Conservation (phyloP, 495 filamentous ascomycete genomes). For the Trichoderma erinaceum region DNA sequence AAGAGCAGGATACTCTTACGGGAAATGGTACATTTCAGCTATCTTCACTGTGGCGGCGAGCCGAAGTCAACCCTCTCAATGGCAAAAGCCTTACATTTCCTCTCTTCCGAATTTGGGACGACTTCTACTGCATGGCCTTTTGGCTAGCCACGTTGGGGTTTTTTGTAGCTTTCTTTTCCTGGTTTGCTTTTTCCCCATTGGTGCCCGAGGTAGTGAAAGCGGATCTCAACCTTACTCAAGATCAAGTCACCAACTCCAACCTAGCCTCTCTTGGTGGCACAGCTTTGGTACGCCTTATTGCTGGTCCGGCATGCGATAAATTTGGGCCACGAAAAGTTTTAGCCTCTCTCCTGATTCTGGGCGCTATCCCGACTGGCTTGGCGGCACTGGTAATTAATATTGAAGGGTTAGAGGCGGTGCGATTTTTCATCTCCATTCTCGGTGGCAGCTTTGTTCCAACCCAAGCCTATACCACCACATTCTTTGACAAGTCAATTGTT, state of each 20-base stretch:
- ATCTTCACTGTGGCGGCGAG: neutral
- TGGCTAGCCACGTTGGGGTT: neutral
- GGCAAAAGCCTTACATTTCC: conserved; percentile 1
- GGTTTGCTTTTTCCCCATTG: neutral
- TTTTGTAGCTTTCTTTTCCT: conserved; percentile 1
- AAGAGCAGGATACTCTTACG: neutral
- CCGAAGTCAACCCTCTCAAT: conserved; percentile 7
- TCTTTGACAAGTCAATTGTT: conserved; percentile 93
- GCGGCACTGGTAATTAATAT: conserved; percentile 69
- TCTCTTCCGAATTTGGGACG: neutral
- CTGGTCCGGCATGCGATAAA: conserved; percentile 78
- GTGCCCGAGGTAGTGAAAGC: neutral
- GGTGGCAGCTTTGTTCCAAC: conserved; percentile 90
- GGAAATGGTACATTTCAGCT: neutral
- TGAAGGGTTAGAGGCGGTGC: conserved; percentile 64
- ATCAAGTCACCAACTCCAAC: conserved; percentile 85
- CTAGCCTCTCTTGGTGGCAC: conserved; percentile 82
- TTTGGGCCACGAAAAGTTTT: conserved; percentile 81
- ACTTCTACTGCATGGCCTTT: neutral
- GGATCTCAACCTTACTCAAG: conserved; percentile 64
- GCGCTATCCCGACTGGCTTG: conserved; percentile 75
- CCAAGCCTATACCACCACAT: conserved; percentile 93
- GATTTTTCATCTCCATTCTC: conserved; percentile 92
- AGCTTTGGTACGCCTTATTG: conserved; percentile 78
- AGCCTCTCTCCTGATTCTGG: conserved; percentile 63